Evolutionary conservation across 129 eudicot species (phyloP), one percentile per base, ranked within the genome.

Genomic region (sunflower (Helianthus annuus)): DNA sequence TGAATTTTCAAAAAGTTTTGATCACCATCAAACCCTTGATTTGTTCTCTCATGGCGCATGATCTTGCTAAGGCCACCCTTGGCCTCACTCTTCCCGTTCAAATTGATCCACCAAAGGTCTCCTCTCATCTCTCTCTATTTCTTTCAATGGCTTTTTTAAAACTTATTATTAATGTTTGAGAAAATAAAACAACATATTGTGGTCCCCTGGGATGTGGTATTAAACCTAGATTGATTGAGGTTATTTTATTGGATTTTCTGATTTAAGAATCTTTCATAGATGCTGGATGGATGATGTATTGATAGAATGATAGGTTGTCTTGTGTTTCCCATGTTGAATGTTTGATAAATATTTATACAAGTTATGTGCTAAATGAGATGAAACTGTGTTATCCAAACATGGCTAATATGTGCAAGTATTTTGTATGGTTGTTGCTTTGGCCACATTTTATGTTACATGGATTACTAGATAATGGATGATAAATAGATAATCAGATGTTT

Each of bases 61-160:
- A 83, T 74, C 46, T 80, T 80, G 85, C 92, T 76, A 80, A 80
- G 66, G 89, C 86, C 76, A 87, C 90, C 66, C 97, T 93, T 54
- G 98, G 98, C 71, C 97, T 93, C 88, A 93, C 98, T 66, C 77
- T 80, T n/a, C 88, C 98, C 48, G 81, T 82, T 52, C 84, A 70
- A 57, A 76, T 85, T 77, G 89, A 89, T 40, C 71, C 82, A 19
- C 90, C 79, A 27, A 83, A 91, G 95, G 95, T 87, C 22, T 45
- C 11, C 22, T 19, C 22, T 19, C 22, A n/a, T 19, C 65, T 58
- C 15, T 15, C 22, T 44, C 80, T 45, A 0, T 44, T 6, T 56
- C 63, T 5, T 67, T 68, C 24, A 39, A 1, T 42, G 19, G 12
- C 39, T 46, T 32, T 14, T 49, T 17, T 4, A 2, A 53, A 52